Evolutionary conservation across 495 filamentous ascomycete genomes (phyloP).

Genomic region (Penicillium parvum): DNA sequence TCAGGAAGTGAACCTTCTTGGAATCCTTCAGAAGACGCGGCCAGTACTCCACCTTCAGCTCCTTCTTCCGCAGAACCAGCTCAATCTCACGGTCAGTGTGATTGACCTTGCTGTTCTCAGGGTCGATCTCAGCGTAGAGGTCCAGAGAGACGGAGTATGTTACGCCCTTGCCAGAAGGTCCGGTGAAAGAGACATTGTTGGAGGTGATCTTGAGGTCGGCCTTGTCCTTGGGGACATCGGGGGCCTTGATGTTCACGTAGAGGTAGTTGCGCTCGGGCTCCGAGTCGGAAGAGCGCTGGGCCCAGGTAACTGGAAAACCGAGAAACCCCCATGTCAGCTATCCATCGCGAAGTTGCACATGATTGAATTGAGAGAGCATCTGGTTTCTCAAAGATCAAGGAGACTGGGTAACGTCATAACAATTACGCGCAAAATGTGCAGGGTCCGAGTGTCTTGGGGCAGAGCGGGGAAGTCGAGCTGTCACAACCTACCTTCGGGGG

Average conservation of each 20-base stretch:
- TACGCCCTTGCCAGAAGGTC: conserved; percentile 73
- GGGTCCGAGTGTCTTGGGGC: conserved; percentile 10
- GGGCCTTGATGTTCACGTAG: conserved; percentile 82
- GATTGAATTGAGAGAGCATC: not conserved
- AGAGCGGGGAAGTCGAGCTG: conserved; percentile 36
- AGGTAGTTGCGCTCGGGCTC: conserved; percentile 86
- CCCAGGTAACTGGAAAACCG: conserved; percentile 75
- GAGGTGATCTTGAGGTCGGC: conserved; percentile 77
- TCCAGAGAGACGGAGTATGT: conserved; percentile 83
- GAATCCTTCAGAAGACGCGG: conserved; percentile 84
- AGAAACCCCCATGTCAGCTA: conserved; percentile 17
- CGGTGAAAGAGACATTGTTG: conserved; percentile 73
- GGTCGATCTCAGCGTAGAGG: conserved; percentile 89
- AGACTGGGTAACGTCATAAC: conserved; percentile 13
- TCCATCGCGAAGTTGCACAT: not conserved
- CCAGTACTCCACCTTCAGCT: conserved; percentile 86
- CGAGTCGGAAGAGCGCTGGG: conserved; percentile 80
- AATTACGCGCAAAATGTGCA: conserved; percentile 25
- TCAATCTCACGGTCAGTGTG: conserved; percentile 82
- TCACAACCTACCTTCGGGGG: conserved; percentile 40
- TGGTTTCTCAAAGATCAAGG: not conserved
- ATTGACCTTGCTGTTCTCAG: conserved; percentile 70
- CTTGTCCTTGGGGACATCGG: conserved; percentile 67
- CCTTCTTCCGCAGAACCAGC: conserved; percentile 94
- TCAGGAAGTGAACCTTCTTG: conserved; percentile 91